A percentile compares a stretch with the other conserved stretches of the same genome.
Conservation (phyloP, 345 rosid species). For the Carallia pectinifolia region DNA sequence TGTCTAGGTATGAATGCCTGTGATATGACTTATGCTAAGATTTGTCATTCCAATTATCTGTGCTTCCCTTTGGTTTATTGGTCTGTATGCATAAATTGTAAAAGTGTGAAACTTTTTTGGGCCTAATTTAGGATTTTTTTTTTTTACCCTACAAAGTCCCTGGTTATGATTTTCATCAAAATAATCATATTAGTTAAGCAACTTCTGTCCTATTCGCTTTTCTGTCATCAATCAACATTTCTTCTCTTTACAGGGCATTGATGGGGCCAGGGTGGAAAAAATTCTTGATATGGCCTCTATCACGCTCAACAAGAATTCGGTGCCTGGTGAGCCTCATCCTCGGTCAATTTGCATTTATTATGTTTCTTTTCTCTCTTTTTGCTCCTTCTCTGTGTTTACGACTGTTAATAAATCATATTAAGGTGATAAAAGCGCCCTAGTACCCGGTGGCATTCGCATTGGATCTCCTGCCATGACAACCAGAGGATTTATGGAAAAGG, state of each 20-base stretch:
- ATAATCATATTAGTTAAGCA: too few relatives aligned
- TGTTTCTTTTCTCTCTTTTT: neutral
- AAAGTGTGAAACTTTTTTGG: too few relatives aligned
- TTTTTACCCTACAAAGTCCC: too few relatives aligned
- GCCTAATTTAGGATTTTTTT: too few relatives aligned
- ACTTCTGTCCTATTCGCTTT: neutral
- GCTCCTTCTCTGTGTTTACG: neutral
- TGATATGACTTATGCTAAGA: too few relatives aligned
- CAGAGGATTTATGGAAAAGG: conserved; percentile 73
- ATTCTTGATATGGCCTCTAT: conserved; percentile 93
- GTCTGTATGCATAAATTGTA: too few relatives aligned
- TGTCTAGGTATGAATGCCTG: too few relatives aligned
- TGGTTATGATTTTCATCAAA: too few relatives aligned
- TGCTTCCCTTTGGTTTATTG: too few relatives aligned
- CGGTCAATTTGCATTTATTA: neutral
- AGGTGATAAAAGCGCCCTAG: conserved; percentile 90
- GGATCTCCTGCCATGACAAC: conserved; percentile 97
- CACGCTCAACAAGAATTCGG: conserved; percentile 91
- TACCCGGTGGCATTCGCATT: conserved; percentile 91
- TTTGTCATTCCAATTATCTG: too few relatives aligned
- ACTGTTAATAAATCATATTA: neutral
- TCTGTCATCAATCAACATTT: neutral
- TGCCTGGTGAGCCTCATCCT: conserved; percentile 56
- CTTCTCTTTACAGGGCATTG: conserved; percentile 55
- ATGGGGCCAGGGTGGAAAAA: conserved; percentile 92